Evolutionary conservation across 192 early-diverging fungal species (phyloP).

Genomic region (Backusella morwellensis): DNA sequence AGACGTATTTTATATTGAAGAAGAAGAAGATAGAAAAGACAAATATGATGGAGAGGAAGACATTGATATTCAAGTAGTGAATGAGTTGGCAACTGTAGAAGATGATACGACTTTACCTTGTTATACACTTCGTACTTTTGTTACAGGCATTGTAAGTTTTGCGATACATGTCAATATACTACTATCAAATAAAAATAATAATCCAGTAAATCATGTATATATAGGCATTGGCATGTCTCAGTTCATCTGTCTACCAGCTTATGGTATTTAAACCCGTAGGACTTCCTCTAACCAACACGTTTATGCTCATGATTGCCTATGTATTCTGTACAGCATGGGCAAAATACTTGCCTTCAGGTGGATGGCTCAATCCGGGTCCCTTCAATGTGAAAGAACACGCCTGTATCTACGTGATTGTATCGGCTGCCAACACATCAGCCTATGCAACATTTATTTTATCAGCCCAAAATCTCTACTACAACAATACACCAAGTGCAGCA

Average conservation of each 20-base stretch:
- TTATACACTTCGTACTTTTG: conserved; percentile 64
- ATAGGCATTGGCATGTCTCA: conserved; percentile 42
- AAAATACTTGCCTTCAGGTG: conserved; percentile 52
- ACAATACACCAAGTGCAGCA: conserved; percentile 12
- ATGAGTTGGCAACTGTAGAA: conserved; percentile 26
- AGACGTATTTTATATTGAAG: neutral
- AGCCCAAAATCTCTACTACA: conserved; percentile 41
- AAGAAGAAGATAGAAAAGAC: neutral
- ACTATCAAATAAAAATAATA: neutral
- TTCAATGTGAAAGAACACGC: conserved; percentile 51
- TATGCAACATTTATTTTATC: conserved; percentile 38
- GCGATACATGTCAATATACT: neutral
- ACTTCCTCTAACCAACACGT: conserved; percentile 58
- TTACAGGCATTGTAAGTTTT: conserved; percentile 54
- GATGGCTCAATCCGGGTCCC: conserved; percentile 42
- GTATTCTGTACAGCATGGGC: conserved; percentile 68
- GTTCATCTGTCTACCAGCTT: conserved; percentile 68
- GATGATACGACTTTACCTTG: conserved; percentile 60
- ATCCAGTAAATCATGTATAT: neutral
- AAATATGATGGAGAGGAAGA: conserved; percentile 13
- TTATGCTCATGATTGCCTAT: conserved; percentile 75
- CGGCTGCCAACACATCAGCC: conserved; percentile 40
- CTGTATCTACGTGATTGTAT: conserved; percentile 44
- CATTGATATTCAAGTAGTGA: conserved; percentile 18
- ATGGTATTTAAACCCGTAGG: conserved; percentile 81